phyloP scores from a whole-genome alignment of 768 basidiomycete species.

The Lentinus brumalis region DNA sequence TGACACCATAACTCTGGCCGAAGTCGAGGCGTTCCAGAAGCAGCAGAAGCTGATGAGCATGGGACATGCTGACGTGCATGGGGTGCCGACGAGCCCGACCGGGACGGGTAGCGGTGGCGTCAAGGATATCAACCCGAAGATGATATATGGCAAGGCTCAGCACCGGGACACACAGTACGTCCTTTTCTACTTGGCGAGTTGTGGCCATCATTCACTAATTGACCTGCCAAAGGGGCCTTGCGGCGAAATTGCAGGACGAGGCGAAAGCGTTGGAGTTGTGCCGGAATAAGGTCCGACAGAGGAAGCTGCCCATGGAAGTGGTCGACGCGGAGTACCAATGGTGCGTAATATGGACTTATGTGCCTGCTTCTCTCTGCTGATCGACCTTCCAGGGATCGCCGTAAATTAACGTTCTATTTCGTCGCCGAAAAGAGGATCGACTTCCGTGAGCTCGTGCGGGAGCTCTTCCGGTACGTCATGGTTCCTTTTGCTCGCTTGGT shows the following conservation, averaged over 20 bases:
- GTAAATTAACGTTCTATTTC: constrained; percentile 98
- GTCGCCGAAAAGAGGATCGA: constrained; percentile 94
- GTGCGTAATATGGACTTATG: constrained; percentile 44
- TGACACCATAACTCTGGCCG: constrained; percentile 84
- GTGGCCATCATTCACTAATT: background rate
- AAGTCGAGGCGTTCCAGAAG: constrained; percentile 90
- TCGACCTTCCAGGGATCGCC: constrained; percentile 73
- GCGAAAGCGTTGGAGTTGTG: constrained; percentile 89
- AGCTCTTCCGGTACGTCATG: constrained; percentile 77
- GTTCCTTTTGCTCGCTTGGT: constrained; percentile 11
- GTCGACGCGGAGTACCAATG: constrained; percentile 99
- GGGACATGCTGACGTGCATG: constrained; percentile 32
- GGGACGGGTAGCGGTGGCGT: constrained; percentile 52
- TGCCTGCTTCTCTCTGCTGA: constrained; percentile 2
- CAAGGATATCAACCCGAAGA: constrained; percentile 96
- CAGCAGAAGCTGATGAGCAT: constrained; percentile 56
- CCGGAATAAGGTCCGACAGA: constrained; percentile 87
- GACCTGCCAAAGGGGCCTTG: constrained; percentile 55
- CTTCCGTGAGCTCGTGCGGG: constrained; percentile 94
- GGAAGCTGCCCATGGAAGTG: constrained; percentile 97
- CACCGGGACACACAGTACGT: constrained; percentile 80
- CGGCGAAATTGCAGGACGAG: constrained; percentile 88
- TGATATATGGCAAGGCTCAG: constrained; percentile 89
- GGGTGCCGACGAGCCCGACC: constrained; percentile 54
- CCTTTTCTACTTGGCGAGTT: constrained; percentile 8